Base-by-base conservation (phyloP, 805 yeast genomes). In the Tetrapisispora nanseiensis region DNA sequence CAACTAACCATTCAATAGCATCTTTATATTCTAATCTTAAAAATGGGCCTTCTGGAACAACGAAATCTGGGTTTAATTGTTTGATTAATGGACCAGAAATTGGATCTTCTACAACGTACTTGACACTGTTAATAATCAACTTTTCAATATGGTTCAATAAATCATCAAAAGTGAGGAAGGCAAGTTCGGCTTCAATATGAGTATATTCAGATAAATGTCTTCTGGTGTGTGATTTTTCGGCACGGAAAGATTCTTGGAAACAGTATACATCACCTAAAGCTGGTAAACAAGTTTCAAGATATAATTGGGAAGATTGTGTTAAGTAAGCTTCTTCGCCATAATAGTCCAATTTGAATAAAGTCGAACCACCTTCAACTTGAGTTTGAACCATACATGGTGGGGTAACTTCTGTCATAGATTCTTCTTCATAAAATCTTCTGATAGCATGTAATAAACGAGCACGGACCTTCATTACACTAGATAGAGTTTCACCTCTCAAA, bases 311-410 rank as follows among this genome's bases (percentile, higher is more conserved):
- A 8, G 95, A 84, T 70, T 92, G 99, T 16, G 99, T 94, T 59
- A 92, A 73, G 67, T 71, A 92, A 10, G 98, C 97, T 63, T 89
- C 92, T 70, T 92, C 95, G 42, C 96, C 97, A 63, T 92, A 92
- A 72, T 94, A 92, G 64, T 85, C 83, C 70, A 92, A 71, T 57
- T 81, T 79, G 74, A 92, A 92, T 60, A 92, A 72, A 15, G 98
- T 92, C 31, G 97, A 84, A 42, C 99, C 99, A 63, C 99, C 98
- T 70, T 92, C 99, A 46, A 92, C 99, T 72, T 92, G 97, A 31
- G 96, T 89, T 70, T 92, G 98, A 43, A 92, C 99, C 97, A 92
- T 92, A 69, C 97, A 89, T 59, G 99, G 99, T 36, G 98, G 97
- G 31, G 97, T 92, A 46, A 94, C 96, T 72, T 92, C 99, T 26